phyloP scores from a whole-genome alignment of 2,329 filamentous ascomycete genomes.

The Penicillium occitanis region DNA sequence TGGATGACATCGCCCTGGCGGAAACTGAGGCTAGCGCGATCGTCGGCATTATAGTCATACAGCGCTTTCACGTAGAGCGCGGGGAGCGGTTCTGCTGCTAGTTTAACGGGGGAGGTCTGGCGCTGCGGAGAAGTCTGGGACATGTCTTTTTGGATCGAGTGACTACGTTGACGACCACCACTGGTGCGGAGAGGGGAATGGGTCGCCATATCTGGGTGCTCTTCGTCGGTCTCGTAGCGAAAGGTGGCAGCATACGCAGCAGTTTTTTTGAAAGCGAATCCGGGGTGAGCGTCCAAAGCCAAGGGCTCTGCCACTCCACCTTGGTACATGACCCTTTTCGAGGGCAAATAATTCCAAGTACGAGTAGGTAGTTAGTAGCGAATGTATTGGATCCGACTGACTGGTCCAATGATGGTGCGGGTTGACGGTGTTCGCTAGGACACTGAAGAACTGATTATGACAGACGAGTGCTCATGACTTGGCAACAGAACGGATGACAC shows the following conservation, averaged over 20 bases:
- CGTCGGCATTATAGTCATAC: conserved; percentile 97
- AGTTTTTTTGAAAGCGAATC: conserved; percentile 37
- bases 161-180: conserved; percentile 34
- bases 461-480: conserved; percentile 16
- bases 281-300: conserved; percentile 35
- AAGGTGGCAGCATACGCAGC: conserved; percentile 42
- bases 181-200: conserved; percentile 30
- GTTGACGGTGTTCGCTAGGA: neutral
- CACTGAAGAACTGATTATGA: neutral
- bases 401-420: neutral
- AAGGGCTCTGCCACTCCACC: conserved; percentile 35
- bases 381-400: neutral
- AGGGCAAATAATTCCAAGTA: neutral
- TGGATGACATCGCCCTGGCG: conserved; percentile 96
- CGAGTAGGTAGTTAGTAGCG: neutral
- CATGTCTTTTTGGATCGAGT: conserved; percentile 28
- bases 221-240: conserved; percentile 33
- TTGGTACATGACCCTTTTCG: conserved; percentile 33
- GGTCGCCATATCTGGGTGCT: conserved; percentile 32
- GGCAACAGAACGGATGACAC: neutral
- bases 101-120: conserved; percentile 33
- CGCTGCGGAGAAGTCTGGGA: conserved; percentile 28
- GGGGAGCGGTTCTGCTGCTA: conserved; percentile 43
- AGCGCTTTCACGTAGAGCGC: conserved; percentile 86
- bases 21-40: conserved; percentile 94